Base-by-base conservation (phyloP, 148 eudicot species). In the Limonium bicolor region DNA sequence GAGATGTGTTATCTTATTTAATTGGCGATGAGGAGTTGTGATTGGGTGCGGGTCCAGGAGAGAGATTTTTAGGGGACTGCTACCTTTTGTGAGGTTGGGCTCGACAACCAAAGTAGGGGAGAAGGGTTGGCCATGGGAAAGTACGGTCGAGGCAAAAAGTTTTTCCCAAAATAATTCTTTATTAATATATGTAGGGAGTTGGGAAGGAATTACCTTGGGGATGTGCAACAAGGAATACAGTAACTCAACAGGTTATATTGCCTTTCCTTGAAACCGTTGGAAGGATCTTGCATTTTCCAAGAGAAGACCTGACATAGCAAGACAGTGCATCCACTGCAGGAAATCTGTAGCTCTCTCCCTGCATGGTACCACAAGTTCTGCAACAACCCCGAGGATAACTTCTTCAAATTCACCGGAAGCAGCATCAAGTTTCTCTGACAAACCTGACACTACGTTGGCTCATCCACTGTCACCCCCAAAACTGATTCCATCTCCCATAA, bases 321-420 rank as follows among this genome's bases (percentile, higher is more conserved):
- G 71, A 59, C 99, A 90, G 58, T 90, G 99, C 72, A 85, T 67
- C 99, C 95, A 90, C 62, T 81, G 80, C 55, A 63, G 52, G 58
- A 66, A 75, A 46, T 85, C 88, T 16, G 99, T 95, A 35, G 85
- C 76, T 62, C 99, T 77, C 63, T 90, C 99, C 48, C 99, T 76
- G 69, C 99, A 90, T 31, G 95, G 88, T 54, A 39, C 54, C 36
- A 82, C 99, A 56, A 90, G 88, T 69, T 76, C 82, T 53, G 67
- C 95, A 30, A 85, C 51, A 50, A 81, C 72, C 20, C 65, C 51
- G 27, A 85, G 58, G 54, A 70, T 56, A 53, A 78, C 80, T 66
- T 90, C 94, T 69, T 78, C 99, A 72, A 90, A 85, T 64, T 90
- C 99, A 50, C 95, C 94, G 24, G 64, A 67, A 49, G 80, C 75